Evolutionary conservation across 2,329 filamentous ascomycete species (phyloP), one percentile per base, ranked within the genome.

Genomic region (Fusarium sarcochroum): DNA sequence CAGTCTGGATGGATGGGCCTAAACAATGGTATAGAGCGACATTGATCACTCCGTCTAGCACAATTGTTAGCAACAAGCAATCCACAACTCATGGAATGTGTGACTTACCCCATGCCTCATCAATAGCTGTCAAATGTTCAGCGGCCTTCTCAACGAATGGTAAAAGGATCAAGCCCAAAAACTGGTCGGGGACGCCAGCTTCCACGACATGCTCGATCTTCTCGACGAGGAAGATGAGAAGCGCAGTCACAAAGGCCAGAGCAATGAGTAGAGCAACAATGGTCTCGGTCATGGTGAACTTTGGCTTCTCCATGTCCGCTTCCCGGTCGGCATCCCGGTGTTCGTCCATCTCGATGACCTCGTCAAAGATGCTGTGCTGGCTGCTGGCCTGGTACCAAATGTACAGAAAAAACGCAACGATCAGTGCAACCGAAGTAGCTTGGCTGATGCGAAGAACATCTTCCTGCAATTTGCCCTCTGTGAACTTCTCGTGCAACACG

Each of bases 1-100:
- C 91, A 0, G 91, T 93, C 74, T 93, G 91, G 57, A 93, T 91
- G 2, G 89, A 91, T 4, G 91, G 89, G 7, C 89, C 91, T 11
- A 94, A 84, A 54, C 92, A 90, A 74, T 93, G 91, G 53, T 90
- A 90, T 13, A 92, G 81, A 0, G 90, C 90, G 68, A 91, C 88
- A 72, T 92, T 92, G 78, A 91, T 90, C 48, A 87, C 85, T 30
- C 87, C 86, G 62, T 89, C 87, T 77, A 1, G 4, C 1, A 7
- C 9, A 7, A 14, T 18, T 41, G 23, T 66, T 34, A 64, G 69
- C 38, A 59, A 56, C 20, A 18, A 41, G 5, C 0, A 1, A 11
- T 3, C 6, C 2, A 1, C 0, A 2, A n/a, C 27, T 5, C 10
- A 30, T 30, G 0, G 1, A 6, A 6, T 2, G 6, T 0, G 0